Evolutionary conservation across 2,329 filamentous ascomycete species (phyloP).

Genomic region (Fusarium sublunatum): DNA sequence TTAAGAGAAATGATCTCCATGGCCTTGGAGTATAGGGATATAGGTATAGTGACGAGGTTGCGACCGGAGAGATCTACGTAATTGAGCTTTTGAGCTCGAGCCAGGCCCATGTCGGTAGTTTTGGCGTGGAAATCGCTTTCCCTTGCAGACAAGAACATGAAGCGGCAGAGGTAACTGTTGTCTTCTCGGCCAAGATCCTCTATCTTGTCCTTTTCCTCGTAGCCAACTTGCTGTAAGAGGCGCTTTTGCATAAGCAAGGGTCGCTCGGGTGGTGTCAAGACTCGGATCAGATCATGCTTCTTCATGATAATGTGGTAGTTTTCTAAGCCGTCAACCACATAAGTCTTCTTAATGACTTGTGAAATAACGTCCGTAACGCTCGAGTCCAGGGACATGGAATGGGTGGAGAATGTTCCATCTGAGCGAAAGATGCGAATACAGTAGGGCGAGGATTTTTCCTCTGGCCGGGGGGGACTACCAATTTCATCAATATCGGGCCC

Average conservation of each 20-base stretch:
- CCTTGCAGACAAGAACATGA: constrained; percentile 91
- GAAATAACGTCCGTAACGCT: constrained; percentile 87
- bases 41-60: constrained; percentile 94
- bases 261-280: constrained; percentile 80
- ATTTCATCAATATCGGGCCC: constrained; percentile 74
- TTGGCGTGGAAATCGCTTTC: constrained; percentile 80
- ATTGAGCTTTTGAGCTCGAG: constrained; percentile 88
- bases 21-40: constrained; percentile 90
- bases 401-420: constrained; percentile 92
- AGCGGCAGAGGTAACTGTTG: constrained; percentile 95
- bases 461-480: constrained; percentile 73
- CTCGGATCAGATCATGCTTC: constrained; percentile 88
- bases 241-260: constrained; percentile 93
- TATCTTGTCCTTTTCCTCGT: constrained; percentile 84
- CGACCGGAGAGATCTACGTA: constrained; percentile 91
- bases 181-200: constrained; percentile 96
- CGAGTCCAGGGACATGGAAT: constrained; percentile 85
- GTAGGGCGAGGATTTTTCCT: constrained; percentile 81
- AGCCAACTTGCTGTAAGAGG: constrained; percentile 90
- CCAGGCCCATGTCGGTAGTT: constrained; percentile 80
- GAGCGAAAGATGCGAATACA: constrained; percentile 96
- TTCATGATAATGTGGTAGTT: constrained; percentile 97
- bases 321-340: constrained; percentile 86
- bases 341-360: constrained; percentile 95
- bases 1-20: constrained; percentile 95